Percentiles rank a stretch among this genome's conserved stretches.
phyloP scores from a whole-genome alignment of 2,329 filamentous ascomycete genomes.

The Botrytis porri region DNA sequence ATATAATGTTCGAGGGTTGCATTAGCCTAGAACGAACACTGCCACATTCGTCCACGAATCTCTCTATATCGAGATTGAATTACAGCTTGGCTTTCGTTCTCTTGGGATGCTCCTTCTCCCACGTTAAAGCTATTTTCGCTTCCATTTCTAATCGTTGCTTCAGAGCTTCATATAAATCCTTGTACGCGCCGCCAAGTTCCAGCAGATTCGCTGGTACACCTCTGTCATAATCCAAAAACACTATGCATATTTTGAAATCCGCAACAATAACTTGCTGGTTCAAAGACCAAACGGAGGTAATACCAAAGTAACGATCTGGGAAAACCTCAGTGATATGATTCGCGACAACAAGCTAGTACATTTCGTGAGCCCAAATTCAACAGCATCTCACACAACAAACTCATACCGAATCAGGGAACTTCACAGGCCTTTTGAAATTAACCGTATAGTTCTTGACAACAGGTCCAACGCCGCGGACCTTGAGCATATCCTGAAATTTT shows the following conservation, averaged over 20 bases:
- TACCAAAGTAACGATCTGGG: conserved; percentile 9
- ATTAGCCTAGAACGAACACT: background rate
- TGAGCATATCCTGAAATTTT: conserved; percentile 12
- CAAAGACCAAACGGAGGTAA: conserved; percentile 4
- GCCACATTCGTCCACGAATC: background rate
- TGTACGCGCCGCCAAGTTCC: background rate
- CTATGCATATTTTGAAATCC: background rate
- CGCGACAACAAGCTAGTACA: conserved; percentile 1
- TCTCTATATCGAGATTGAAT: background rate
- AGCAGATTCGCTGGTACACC: conserved; percentile 9
- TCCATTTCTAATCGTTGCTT: background rate
- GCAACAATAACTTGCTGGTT: conserved; percentile 11
- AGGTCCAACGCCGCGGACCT: background rate
- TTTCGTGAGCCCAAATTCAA: background rate
- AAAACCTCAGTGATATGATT: conserved; percentile 9
- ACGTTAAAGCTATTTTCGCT: background rate
- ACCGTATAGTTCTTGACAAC: background rate
- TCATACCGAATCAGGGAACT: conserved; percentile 10
- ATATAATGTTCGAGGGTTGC: background rate
- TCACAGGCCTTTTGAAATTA: conserved; percentile 6
- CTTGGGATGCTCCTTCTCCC: conserved; percentile 6
- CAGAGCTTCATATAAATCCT: conserved; percentile 12
- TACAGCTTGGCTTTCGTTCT: background rate
- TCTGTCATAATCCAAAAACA: conserved; percentile 5
- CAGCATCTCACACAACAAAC: background rate